Evolutionary conservation across 768 basidiomycete species (phyloP).

Genomic region (Mycena amicta): DNA sequence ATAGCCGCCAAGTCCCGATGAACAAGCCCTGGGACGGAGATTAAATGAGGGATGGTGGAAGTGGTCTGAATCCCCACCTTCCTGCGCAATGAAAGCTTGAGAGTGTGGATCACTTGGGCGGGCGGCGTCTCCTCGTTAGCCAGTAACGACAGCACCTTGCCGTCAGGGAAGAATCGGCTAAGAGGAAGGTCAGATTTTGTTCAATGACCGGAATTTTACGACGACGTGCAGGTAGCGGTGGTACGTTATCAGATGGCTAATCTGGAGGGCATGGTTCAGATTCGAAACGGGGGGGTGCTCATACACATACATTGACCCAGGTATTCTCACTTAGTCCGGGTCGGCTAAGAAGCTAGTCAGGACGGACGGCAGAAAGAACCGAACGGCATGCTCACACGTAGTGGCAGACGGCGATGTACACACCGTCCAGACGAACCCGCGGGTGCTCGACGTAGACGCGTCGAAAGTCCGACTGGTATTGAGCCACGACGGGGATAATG

Average conservation of each 20-base stretch:
- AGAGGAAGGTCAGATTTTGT: background rate
- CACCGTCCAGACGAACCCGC: constrained; percentile 81
- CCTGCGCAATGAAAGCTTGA: constrained; percentile 77
- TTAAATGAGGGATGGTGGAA: background rate
- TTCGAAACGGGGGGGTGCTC: background rate
- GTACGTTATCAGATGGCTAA: constrained; percentile 87
- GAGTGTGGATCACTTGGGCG: constrained; percentile 69
- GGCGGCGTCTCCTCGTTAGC: constrained; percentile 78
- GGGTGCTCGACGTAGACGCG: constrained; percentile 83
- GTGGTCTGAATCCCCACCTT: constrained; percentile 48
- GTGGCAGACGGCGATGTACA: constrained; percentile 91
- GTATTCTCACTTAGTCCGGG: constrained; percentile 78
- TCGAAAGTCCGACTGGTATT: constrained; percentile 68
- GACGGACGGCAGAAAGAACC: constrained; percentile 8
- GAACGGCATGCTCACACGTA: constrained; percentile 64
- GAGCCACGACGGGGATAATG: constrained; percentile 51
- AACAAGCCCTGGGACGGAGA: constrained; percentile 57
- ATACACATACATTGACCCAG: constrained; percentile 77
- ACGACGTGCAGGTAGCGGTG: constrained; percentile 83
- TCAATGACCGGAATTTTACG: background rate
- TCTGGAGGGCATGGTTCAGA: constrained; percentile 38
- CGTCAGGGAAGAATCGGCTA: constrained; percentile 87
- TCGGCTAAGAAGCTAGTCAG: constrained; percentile 45
- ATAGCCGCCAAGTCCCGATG: constrained; percentile 74
- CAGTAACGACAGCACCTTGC: constrained; percentile 82